Percentiles rank a stretch among this genome's conserved stretches.
These are phyloP conservation scores for Hypoxylon crocopeplum DNA, from an alignment of 495 filamentous ascomycete species.

Conservation along the genomic window DNA sequence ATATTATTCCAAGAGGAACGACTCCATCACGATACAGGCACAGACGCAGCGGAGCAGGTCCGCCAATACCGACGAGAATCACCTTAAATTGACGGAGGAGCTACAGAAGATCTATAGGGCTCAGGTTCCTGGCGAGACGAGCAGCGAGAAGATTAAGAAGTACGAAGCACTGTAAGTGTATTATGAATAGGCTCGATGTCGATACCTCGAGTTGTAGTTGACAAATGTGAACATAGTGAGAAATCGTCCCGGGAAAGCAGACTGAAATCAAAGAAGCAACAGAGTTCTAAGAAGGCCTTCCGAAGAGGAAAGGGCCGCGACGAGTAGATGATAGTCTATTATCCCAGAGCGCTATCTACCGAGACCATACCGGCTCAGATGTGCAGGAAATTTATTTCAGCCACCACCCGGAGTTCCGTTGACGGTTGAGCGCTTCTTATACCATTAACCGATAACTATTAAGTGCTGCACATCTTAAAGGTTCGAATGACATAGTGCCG, in stretches of 20 bases:
- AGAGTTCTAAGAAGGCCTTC: slow-evolving; percentile 79
- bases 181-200: too few relatives aligned
- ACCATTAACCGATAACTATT: too few relatives aligned
- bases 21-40: slow-evolving; percentile 56
- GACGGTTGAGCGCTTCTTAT: too few relatives aligned
- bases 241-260: slow-evolving; percentile 74
- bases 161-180: slow-evolving; percentile 48
- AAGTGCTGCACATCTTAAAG: too few relatives aligned
- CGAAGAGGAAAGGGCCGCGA: slow-evolving; percentile 55
- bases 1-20: slow-evolving; percentile 70
- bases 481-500: too few relatives aligned
- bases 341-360: background rate
- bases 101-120: slow-evolving; percentile 69
- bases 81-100: slow-evolving; percentile 50
- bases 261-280: slow-evolving; percentile 75
- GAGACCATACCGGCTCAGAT: too few relatives aligned
- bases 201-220: background rate
- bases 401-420: too few relatives aligned
- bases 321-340: slow-evolving; percentile 1
- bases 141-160: slow-evolving; percentile 47
- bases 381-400: too few relatives aligned
- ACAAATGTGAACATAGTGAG: slow-evolving; percentile 60
- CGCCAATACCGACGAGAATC: slow-evolving; percentile 55
- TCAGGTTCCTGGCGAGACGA: slow-evolving; percentile 48
- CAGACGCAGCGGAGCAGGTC: slow-evolving; percentile 55